A percentile compares a stretch with the other conserved stretches of the same genome.
Evolutionary conservation across 768 basidiomycete species (phyloP).

Genomic region (Lactifluus subvellereus): DNA sequence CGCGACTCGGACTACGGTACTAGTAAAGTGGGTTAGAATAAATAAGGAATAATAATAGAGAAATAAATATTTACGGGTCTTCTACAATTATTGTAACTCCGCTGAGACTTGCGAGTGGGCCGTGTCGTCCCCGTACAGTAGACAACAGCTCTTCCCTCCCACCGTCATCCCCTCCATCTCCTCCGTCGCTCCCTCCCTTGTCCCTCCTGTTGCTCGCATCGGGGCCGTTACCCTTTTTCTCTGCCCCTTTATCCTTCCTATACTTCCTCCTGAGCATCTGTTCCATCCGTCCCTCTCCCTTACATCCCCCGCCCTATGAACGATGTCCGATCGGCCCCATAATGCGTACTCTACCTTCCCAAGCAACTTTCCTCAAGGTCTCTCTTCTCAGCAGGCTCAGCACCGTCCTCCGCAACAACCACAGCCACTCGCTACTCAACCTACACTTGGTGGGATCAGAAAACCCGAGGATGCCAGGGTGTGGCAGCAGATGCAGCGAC

Average conservation of each 20-base stretch:
- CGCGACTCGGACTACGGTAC: background rate
- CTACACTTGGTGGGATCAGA: conserved; percentile 19
- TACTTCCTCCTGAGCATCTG: conserved; percentile 5
- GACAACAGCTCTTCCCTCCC: conserved; percentile 26
- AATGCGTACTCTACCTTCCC: conserved; percentile 20
- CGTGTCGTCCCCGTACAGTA: conserved; percentile 21
- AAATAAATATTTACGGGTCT: background rate
- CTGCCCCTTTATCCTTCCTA: background rate
- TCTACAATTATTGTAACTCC: conserved; percentile 21
- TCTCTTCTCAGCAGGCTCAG: conserved; percentile 20
- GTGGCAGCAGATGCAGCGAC: conserved; percentile 20
- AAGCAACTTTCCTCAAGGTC: conserved; percentile 17
- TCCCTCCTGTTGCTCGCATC: conserved; percentile 16
- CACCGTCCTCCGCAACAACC: conserved; percentile 16
- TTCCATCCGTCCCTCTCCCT: conserved; percentile 13
- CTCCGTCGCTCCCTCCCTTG: conserved; percentile 16
- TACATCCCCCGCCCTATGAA: conserved; percentile 22
- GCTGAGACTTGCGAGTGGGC: conserved; percentile 15
- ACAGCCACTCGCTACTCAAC: conserved; percentile 16
- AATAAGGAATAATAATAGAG: conserved; percentile 2
- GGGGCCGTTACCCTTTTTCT: background rate
- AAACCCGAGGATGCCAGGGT: conserved; percentile 10
- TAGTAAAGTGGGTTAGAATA: background rate
- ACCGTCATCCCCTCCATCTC: conserved; percentile 26
- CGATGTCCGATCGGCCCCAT: conserved; percentile 25